These are phyloP conservation scores for Neurospora crassa DNA, from an alignment of 2,329 filamentous ascomycete genomes.

Conservation along the genomic window DNA sequence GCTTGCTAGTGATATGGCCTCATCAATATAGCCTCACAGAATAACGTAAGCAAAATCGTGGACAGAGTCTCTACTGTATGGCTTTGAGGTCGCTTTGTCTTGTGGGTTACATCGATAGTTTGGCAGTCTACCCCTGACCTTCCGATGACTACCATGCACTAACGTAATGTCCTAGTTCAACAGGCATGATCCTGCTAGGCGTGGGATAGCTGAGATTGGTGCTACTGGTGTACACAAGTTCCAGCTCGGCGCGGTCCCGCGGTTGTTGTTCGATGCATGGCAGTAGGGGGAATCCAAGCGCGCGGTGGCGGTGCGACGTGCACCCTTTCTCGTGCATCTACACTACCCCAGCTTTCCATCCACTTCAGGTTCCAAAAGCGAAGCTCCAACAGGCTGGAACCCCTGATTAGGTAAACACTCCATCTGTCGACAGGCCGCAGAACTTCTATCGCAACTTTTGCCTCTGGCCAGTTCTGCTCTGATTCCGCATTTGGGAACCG, in stretches of 20 bases:
- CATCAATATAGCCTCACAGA: background rate
- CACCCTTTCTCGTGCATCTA: slow-evolving; percentile 14
- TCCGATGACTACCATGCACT: background rate
- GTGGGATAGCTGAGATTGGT: background rate
- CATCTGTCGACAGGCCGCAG: background rate
- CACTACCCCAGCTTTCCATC: slow-evolving; percentile 7
- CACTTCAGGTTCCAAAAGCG: background rate
- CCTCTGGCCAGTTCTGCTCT: background rate
- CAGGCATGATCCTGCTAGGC: background rate
- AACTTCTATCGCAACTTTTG: background rate
- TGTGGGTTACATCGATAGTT: background rate
- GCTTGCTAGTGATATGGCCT: background rate
- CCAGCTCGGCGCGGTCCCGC: background rate
- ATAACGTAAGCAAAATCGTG: background rate
- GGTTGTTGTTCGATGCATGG: background rate
- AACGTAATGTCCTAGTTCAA: background rate
- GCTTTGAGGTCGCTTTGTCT: background rate
- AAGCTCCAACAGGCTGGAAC: slow-evolving; percentile 4
- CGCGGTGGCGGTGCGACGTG: slow-evolving; percentile 12
- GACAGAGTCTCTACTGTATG: background rate
- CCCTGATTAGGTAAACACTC: background rate
- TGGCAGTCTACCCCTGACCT: background rate
- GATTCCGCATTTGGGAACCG: background rate
- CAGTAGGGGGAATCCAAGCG: background rate
- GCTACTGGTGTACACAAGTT: background rate